phyloP scores from a whole-genome alignment of 108 stramenopile species.

The Schizochytrium sp. region DNA sequence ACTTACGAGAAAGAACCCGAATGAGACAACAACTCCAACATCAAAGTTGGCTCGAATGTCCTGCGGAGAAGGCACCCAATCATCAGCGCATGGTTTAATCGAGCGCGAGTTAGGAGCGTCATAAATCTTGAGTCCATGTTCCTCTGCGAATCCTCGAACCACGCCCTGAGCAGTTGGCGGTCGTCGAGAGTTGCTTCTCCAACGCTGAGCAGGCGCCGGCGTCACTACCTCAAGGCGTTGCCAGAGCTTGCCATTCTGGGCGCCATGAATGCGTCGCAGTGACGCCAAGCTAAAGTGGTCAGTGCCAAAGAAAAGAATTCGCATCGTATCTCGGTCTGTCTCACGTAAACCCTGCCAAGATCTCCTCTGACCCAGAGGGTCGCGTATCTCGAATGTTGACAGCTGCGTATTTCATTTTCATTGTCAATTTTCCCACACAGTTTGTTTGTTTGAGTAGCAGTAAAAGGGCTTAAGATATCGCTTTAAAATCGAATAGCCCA shows the following conservation, averaged over 20 bases:
- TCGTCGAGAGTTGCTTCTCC: constrained; percentile 7
- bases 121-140: background rate
- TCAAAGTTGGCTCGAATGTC: background rate
- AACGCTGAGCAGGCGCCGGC: background rate
- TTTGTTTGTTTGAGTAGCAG: no score
- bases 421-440: no score
- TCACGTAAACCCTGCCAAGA: no score
- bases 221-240: background rate
- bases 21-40: constrained; percentile 40
- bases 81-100: background rate
- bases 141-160: constrained; percentile 30
- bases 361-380: no score
- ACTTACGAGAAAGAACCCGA: constrained; percentile 33
- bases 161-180: constrained; percentile 41
- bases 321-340: background rate
- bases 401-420: no score
- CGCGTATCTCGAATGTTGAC: no score
- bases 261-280: constrained; percentile 50
- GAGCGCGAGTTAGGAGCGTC: constrained; percentile 49
- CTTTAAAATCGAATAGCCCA: no score
- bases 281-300: constrained; percentile 10
- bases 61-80: background rate
- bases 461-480: no score
- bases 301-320: constrained; percentile 52
- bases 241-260: background rate